phyloP scores from a whole-genome alignment of 225 moss, liverwort and hornwort species.

The Bryum argenteum region DNA sequence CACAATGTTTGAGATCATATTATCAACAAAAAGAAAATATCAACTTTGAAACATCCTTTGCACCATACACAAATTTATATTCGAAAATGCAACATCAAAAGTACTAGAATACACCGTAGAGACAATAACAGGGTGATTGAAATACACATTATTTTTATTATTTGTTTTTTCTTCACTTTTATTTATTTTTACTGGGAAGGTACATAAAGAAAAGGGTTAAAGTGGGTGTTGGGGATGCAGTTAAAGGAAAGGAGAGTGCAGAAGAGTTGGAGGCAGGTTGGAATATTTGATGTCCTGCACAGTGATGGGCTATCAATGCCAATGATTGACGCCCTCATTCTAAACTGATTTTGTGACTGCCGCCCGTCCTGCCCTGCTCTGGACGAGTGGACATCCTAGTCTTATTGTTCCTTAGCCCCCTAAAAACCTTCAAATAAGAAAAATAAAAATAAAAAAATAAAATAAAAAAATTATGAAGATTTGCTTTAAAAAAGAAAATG shows the following conservation, averaged over 20 bases:
- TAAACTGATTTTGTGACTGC: slow-evolving; percentile 6
- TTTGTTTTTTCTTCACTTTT: not conserved
- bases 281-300: slow-evolving; percentile 18
- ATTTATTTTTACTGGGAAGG: not conserved
- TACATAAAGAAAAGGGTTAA: not conserved
- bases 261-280: slow-evolving; percentile 5
- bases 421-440: no score
- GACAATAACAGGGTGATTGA: not conserved
- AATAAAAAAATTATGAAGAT: no score
- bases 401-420: no score
- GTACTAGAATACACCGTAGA: not conserved
- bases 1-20: no score
- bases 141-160: not conserved
- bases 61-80: no score
- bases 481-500: no score
- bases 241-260: not conserved
- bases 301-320: slow-evolving; percentile 1
- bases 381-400: no score
- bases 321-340: slow-evolving; percentile 33
- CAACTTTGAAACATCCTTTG: no score
- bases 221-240: not conserved
- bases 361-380: not conserved
- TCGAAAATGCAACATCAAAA: no score
- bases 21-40: no score
- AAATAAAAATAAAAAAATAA: no score